Evolutionary conservation across 2,329 filamentous ascomycete genomes (phyloP).

Genomic region (Cytospora piceae): DNA sequence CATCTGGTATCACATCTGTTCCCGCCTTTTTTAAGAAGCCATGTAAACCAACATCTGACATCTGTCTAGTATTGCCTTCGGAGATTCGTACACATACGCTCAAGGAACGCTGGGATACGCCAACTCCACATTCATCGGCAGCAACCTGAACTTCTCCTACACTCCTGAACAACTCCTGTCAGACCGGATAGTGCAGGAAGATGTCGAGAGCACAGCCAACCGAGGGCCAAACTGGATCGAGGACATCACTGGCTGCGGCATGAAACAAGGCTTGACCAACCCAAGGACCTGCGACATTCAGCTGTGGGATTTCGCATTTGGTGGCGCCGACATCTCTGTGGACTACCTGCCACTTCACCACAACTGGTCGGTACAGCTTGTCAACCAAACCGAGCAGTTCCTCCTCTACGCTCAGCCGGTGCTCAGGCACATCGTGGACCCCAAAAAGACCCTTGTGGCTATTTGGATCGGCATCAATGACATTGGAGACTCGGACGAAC

Average conservation of each 20-base stretch:
- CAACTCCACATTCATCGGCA: conserved; percentile 60
- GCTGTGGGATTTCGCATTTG: conserved; percentile 61
- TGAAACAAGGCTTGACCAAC: conserved; percentile 46
- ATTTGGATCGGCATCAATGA: conserved; percentile 63
- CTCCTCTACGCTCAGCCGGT: conserved; percentile 48
- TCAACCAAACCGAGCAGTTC: conserved; percentile 55
- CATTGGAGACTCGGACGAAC: conserved; percentile 53
- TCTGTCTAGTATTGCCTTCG: conserved; percentile 48
- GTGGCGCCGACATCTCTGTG: conserved; percentile 53
- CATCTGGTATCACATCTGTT: neutral
- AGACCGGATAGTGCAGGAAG: conserved; percentile 55
- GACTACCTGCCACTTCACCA: conserved; percentile 54
- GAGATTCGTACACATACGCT: conserved; percentile 56
- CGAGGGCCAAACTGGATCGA: conserved; percentile 61
- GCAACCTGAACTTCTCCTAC: conserved; percentile 51
- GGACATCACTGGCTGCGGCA: conserved; percentile 55
- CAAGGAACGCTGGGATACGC: conserved; percentile 55
- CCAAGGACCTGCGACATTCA: conserved; percentile 50
- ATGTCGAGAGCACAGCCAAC: conserved; percentile 51
- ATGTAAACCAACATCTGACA: neutral
- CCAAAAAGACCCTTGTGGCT: conserved; percentile 48
- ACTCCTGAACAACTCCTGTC: conserved; percentile 47
- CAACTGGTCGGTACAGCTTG: conserved; percentile 52
- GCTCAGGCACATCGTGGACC: conserved; percentile 39
- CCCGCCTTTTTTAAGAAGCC: accelerated